Conservation (phyloP, 2,329 filamentous ascomycete genomes). For the Dactylellina haptotyla region DNA sequence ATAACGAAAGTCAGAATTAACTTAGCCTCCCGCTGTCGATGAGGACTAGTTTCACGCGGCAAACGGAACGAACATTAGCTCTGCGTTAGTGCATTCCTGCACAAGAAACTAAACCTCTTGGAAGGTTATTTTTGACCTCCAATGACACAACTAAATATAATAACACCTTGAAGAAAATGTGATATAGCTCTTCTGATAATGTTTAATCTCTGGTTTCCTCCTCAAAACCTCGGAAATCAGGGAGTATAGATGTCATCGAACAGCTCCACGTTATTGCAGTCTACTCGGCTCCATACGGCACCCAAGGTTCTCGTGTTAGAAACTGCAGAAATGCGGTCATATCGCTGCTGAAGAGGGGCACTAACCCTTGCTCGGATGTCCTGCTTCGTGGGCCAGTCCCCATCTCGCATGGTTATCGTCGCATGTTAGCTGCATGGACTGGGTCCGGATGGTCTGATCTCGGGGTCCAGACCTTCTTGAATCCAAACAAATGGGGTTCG, state of each 20-base stretch:
- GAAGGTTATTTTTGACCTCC: conserved; percentile 26
- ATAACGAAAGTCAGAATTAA: neutral
- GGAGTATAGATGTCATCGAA: neutral
- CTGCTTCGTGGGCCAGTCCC: conserved; percentile 4
- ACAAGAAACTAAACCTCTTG: conserved; percentile 7
- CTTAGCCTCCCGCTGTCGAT: neutral
- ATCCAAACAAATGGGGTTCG: too few species aligned
- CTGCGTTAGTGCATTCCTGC: conserved; percentile 27
- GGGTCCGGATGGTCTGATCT: conserved; percentile 20
- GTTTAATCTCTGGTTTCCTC: too few species aligned
- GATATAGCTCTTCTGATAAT: too few species aligned
- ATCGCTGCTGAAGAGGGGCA: neutral
- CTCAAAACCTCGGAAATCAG: too few species aligned
- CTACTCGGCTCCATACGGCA: conserved; percentile 1
- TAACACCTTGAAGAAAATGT: conserved; percentile 19
- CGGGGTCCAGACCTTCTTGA: conserved; percentile 20
- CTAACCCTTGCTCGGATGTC: conserved; percentile 12
- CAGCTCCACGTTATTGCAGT: neutral
- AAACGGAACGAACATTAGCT: conserved; percentile 12
- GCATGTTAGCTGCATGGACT: conserved; percentile 3
- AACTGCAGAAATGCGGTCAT: neutral
- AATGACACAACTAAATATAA: neutral
- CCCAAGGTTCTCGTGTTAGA: neutral
- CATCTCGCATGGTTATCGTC: conserved; percentile 25
- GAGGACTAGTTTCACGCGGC: conserved; percentile 5